Percentiles rank a stretch among this genome's conserved stretches.
Conservation (phyloP, 2,329 filamentous ascomycete species). For the Fusarium clavum region DNA sequence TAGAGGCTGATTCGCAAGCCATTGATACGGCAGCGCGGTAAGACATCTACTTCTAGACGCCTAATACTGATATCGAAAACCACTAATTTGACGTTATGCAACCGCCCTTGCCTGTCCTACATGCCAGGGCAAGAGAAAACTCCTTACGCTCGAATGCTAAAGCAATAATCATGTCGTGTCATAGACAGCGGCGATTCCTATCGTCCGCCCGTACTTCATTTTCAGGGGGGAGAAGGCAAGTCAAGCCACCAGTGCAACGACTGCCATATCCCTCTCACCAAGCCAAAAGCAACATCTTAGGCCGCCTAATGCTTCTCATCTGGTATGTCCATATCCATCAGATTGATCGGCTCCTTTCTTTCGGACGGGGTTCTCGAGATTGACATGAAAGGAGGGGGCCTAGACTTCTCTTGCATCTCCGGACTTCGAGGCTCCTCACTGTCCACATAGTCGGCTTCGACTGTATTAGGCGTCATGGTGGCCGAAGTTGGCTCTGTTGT, state of each 20-base stretch:
- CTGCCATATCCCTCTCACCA: not conserved
- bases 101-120: not conserved
- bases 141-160: conserved; percentile 33
- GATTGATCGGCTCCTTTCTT: conserved; percentile 39
- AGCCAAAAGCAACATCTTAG: not conserved
- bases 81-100: conserved; percentile 8
- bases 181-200: not conserved
- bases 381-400: conserved; percentile 46
- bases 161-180: conserved; percentile 10
- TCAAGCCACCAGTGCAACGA: not conserved
- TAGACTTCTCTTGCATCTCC: conserved; percentile 59
- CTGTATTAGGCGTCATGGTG: conserved; percentile 43
- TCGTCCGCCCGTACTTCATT: not conserved
- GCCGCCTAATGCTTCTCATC: conserved; percentile 35
- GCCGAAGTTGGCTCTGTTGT: conserved; percentile 43
- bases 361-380: conserved; percentile 34
- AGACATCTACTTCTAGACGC: not conserved
- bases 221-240: not conserved
- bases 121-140: conserved; percentile 19
- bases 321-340: conserved; percentile 55
- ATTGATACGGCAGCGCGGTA: not conserved
- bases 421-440: conserved; percentile 49
- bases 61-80: not conserved
- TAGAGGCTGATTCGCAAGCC: not conserved
- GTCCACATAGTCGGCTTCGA: conserved; percentile 39